phyloP scores from a whole-genome alignment of 2,329 filamentous ascomycete genomes.

The Diatrype stigma region DNA sequence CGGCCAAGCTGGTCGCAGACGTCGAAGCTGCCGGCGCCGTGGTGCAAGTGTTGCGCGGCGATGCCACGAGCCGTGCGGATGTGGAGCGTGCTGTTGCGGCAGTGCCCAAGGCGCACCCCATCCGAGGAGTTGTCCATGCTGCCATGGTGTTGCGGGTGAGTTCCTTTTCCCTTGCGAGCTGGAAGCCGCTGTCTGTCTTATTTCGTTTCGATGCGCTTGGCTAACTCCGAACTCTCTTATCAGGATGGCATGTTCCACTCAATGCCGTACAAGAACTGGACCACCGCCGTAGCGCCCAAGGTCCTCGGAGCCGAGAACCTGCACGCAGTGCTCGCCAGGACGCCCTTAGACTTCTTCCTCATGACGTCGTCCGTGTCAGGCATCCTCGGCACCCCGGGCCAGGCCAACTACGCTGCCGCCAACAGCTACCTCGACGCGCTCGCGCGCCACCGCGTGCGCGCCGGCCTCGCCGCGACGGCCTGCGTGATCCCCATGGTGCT shows the following conservation, averaged over 20 bases:
- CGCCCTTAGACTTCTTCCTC: slow-evolving; percentile 12
- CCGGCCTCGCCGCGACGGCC: neutral
- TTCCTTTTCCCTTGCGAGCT: too few species aligned
- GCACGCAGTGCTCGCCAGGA: slow-evolving; percentile 6
- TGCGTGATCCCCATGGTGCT: slow-evolving; percentile 5
- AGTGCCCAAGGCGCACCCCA: slow-evolving; percentile 7
- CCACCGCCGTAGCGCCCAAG: slow-evolving; percentile 11
- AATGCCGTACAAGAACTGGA: slow-evolving; percentile 4
- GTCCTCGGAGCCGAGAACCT: slow-evolving; percentile 9
- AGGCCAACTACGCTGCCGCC: slow-evolving; percentile 26
- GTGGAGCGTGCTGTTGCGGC: slow-evolving; percentile 5
- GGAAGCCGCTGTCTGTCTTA: too few species aligned
- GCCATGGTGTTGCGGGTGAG: slow-evolving; percentile 20
- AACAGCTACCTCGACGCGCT: slow-evolving; percentile 27
- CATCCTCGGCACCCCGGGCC: slow-evolving; percentile 17
- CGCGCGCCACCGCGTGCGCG: slow-evolving; percentile 3
- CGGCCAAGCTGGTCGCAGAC: slow-evolving; percentile 13
- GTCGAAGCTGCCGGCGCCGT: slow-evolving; percentile 8
- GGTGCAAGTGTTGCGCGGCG: slow-evolving; percentile 9
- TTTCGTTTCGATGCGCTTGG: too few species aligned
- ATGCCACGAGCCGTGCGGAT: slow-evolving; percentile 6
- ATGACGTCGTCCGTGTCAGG: slow-evolving; percentile 14
- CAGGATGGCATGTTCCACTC: slow-evolving; percentile 14
- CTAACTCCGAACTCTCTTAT: neutral
- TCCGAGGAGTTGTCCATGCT: slow-evolving; percentile 21